Base-by-base conservation (phyloP, 345 rosid species). In the Eucalyptus pauciflora region DNA sequence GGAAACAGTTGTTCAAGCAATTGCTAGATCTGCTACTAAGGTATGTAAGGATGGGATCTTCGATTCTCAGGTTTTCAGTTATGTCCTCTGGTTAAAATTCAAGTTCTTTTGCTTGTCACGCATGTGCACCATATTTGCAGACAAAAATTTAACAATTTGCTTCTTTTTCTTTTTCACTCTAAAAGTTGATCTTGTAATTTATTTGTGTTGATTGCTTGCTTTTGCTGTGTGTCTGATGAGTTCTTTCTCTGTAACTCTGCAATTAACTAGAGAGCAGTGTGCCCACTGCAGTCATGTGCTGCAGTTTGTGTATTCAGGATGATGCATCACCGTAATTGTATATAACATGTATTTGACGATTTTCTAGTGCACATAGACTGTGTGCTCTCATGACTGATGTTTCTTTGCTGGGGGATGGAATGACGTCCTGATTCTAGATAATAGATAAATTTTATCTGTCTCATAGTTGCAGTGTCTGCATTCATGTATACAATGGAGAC, bases 1-100 rank as follows among this genome's bases (percentile, higher is more conserved):
- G 94, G 99, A 98, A 92, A 97, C 99, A 24, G 93, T 97, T 91
- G 95, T 97, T 92, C 99, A 98, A 93, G 99, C 99, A 87, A 98
- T 98, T 89, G 91, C 98, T 90, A 95, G 99, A 88, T 97, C 99
- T 93, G 97, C 99, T 54, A 97, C 99, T 20, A 98, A 98, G 99
- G 99, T 98, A 91, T 86, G 93, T 17, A 58, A 85, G 87, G 43
- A 45, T 49, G 6, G 29, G 25, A 45, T 52, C 46, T 51, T 8
- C 7, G 27, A 60, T 13, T 85, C 31, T 85, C 37, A 43, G 71
- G 22, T 46, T 67, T 60, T 86, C 51, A 56, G 49, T 37, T 50
- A 20, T 60, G 43, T 76, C 27, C 14, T 71, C 83, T 37, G 48
- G 8, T 71, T 71, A 71, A 69, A 71, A 6, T 71, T 71, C 24